Conservation (phyloP, 768 basidiomycete species). For the Russula sp. region DNA sequence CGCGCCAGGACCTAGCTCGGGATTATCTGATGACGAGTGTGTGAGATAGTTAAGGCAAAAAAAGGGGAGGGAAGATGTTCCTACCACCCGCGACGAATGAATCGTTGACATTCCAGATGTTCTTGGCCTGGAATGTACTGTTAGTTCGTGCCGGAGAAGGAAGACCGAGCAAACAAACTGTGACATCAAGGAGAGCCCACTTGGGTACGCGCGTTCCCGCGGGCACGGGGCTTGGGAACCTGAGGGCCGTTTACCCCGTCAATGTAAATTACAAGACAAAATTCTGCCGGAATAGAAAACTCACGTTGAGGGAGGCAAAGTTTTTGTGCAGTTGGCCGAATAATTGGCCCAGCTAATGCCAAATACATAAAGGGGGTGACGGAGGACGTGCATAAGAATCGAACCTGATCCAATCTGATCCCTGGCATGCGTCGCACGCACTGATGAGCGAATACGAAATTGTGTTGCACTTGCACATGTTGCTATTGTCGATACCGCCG, state of each 20-base stretch:
- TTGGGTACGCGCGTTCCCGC: neutral
- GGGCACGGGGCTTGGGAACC: constrained; percentile 9
- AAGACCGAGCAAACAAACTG: neutral
- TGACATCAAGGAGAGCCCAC: constrained; percentile 2
- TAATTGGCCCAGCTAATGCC: neutral
- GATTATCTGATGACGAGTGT: neutral
- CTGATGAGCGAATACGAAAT: constrained; percentile 5
- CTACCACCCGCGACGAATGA: neutral
- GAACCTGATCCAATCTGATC: neutral
- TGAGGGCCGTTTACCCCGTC: neutral
- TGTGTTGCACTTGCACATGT: constrained; percentile 12
- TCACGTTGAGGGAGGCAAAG: neutral
- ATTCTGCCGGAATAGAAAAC: neutral
- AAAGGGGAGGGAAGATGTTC: neutral
- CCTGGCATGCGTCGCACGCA: constrained; percentile 12
- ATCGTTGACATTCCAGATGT: neutral
- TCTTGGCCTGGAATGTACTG: neutral
- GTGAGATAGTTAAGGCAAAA: neutral
- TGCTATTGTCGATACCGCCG: neutral
- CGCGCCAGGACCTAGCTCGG: neutral
- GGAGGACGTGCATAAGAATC: neutral
- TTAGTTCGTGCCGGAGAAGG: neutral
- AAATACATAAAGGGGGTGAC: neutral
- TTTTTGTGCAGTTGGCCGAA: neutral
- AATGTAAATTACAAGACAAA: neutral